A percentile compares a stretch with the other conserved stretches of the same genome.
phyloP scores from a whole-genome alignment of 129 eudicot species.

The Flaveria robusta region DNA sequence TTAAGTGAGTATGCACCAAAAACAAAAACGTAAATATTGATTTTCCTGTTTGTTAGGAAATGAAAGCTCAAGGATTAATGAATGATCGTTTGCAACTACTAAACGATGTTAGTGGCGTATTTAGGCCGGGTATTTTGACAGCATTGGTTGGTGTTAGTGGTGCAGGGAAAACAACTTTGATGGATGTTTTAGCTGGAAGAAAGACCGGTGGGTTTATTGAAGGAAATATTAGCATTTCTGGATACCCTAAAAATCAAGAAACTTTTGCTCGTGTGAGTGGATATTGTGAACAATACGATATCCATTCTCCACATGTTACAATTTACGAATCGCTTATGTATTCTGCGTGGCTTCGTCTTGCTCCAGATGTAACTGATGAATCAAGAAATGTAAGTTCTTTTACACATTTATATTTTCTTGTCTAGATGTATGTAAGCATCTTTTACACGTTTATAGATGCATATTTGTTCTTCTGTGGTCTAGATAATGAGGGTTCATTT shows the following conservation, averaged over 20 bases:
- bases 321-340: slow-evolving; percentile 71
- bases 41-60: slow-evolving; percentile 49
- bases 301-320: slow-evolving; percentile 90
- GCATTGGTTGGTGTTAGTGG: slow-evolving; percentile 98
- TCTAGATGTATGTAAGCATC: no score
- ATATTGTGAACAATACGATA: slow-evolving; percentile 89
- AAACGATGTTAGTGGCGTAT: slow-evolving; percentile 71
- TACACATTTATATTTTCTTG: no score
- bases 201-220: slow-evolving; percentile 87
- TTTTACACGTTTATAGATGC: no score
- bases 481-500: no score
- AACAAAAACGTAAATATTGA: no score
- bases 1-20: no score
- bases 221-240: slow-evolving; percentile 67
- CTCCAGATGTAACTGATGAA: slow-evolving; percentile 47
- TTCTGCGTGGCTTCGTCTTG: slow-evolving; percentile 85
- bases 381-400: slow-evolving; percentile 50
- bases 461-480: no score
- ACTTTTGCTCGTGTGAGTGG: slow-evolving; percentile 91
- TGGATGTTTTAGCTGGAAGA: slow-evolving; percentile 94
- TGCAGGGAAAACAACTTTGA: slow-evolving; percentile 93
- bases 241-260: slow-evolving; percentile 84
- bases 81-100: slow-evolving; percentile 72
- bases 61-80: slow-evolving; percentile 64
- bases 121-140: slow-evolving; percentile 88